Conservation (phyloP, 1,284 basidiomycete genomes). For the Cryptococcus sp. region DNA sequence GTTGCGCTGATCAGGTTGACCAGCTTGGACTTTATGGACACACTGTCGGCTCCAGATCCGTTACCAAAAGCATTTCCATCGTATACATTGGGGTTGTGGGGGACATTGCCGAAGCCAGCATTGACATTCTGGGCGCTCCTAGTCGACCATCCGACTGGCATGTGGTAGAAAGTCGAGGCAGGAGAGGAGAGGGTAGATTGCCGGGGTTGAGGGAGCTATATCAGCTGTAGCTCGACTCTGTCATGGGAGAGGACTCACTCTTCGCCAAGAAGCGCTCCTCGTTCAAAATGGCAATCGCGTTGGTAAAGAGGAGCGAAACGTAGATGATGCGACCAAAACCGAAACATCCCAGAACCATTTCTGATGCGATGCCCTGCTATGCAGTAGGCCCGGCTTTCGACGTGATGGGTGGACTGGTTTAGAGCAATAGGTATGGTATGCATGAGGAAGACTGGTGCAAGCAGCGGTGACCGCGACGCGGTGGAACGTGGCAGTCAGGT, state of each 20-base stretch:
- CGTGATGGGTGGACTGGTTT: too few relatives aligned
- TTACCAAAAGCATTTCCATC: conserved; percentile 13
- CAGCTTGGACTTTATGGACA: conserved; percentile 75
- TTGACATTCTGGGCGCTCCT: conserved; percentile 50
- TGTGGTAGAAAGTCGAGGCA: too few relatives aligned
- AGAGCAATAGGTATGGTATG: too few relatives aligned
- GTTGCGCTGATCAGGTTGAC: conserved; percentile 91
- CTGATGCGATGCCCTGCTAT: conserved; percentile 42
- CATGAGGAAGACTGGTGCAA: too few relatives aligned
- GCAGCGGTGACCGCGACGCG: too few relatives aligned
- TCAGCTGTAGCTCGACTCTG: too few relatives aligned
- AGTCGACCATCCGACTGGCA: conserved; percentile 86
- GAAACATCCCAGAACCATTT: conserved; percentile 37
- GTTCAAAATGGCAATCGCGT: conserved; percentile 87
- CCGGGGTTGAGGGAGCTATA: neutral
- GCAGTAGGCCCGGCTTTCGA: too few relatives aligned
- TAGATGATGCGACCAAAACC: conserved; percentile 48
- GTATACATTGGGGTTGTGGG: conserved; percentile 33
- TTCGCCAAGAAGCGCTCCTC: conserved; percentile 91
- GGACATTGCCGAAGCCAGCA: conserved; percentile 39
- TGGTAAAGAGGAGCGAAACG: conserved; percentile 69
- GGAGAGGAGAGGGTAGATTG: too few relatives aligned
- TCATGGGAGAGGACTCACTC: conserved; percentile 75
- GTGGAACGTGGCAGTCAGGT: too few relatives aligned
- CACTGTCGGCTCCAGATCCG: conserved; percentile 54